Percentiles rank a stretch among this genome's conserved stretches.
These are phyloP conservation scores for Phaeosphaeriaceae sp. DNA, from an alignment of 2,329 filamentous ascomycete species.

Conservation along the genomic window DNA sequence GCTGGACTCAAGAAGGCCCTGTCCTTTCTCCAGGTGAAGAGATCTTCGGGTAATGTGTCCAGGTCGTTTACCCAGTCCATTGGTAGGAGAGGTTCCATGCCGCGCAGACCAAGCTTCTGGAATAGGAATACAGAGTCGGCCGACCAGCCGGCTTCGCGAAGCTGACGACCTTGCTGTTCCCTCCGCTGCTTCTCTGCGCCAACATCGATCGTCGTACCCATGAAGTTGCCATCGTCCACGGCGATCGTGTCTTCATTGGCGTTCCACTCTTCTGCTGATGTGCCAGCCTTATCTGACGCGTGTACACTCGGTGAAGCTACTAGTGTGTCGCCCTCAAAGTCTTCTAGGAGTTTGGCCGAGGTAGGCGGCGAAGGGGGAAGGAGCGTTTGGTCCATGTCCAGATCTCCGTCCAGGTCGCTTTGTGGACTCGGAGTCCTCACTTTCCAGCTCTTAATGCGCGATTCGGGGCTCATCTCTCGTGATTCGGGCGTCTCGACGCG, in stretches of 20 bases:
- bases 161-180: slow-evolving; percentile 34
- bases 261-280: slow-evolving; percentile 34
- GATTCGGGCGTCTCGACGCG: slow-evolving; percentile 8
- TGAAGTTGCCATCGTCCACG: slow-evolving; percentile 41
- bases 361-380: slow-evolving; percentile 41
- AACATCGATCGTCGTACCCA: slow-evolving; percentile 30
- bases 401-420: slow-evolving; percentile 25
- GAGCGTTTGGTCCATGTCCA: slow-evolving; percentile 31
- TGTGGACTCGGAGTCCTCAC: slow-evolving; percentile 28
- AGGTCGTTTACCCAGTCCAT: slow-evolving; percentile 62
- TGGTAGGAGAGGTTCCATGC: slow-evolving; percentile 63
- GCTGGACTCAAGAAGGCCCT: slow-evolving; percentile 56
- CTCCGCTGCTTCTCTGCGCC: slow-evolving; percentile 32
- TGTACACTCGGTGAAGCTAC: slow-evolving; percentile 17
- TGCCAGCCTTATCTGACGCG: slow-evolving; percentile 9
- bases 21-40: slow-evolving; percentile 56
- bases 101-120: slow-evolving; percentile 61
- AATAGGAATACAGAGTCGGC: slow-evolving; percentile 61
- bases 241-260: slow-evolving; percentile 47
- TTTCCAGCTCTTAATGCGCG: slow-evolving; percentile 31
- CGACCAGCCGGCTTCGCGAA: slow-evolving; percentile 57
- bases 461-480: slow-evolving; percentile 45
- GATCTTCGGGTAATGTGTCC: slow-evolving; percentile 57
- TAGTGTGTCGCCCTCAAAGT: slow-evolving; percentile 43
- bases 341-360: slow-evolving; percentile 26